Conservation (phyloP, 352 stramenopile species). For the Pythium sp. region DNA sequence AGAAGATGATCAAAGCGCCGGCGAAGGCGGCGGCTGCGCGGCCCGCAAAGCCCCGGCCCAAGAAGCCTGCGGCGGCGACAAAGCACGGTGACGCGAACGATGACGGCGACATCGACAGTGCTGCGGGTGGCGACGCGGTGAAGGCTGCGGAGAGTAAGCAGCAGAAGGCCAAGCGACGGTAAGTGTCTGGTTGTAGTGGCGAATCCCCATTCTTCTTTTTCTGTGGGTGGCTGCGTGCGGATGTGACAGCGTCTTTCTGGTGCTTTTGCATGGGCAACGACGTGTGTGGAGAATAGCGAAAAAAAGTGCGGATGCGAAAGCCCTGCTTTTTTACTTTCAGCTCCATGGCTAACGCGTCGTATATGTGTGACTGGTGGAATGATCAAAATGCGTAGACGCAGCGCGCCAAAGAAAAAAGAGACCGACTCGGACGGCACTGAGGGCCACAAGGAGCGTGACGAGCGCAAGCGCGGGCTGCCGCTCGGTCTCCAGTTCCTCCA, state of each 20-base stretch:
- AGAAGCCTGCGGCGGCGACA: constrained; percentile 9
- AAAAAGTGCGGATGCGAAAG: background rate
- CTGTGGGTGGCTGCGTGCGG: background rate
- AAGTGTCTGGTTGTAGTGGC: background rate
- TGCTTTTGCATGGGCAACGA: background rate
- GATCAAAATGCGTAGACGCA: constrained; percentile 27
- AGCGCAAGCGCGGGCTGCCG: constrained; percentile 19
- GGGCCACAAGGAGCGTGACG: constrained; percentile 12
- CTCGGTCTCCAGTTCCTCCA: constrained; percentile 33
- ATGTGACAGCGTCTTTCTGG: background rate
- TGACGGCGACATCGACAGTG: constrained; percentile 1
- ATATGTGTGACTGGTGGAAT: constrained; percentile 7
- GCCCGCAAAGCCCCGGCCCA: constrained; percentile 17
- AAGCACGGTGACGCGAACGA: constrained; percentile 16
- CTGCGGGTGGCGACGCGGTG: background rate
- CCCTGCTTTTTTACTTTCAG: background rate
- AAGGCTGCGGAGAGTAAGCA: constrained; percentile 21
- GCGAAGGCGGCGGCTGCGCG: background rate
- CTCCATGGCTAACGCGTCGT: background rate
- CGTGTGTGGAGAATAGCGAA: background rate
- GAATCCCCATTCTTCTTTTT: background rate
- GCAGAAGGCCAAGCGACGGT: constrained; percentile 47
- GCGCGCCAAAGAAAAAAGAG: constrained; percentile 52
- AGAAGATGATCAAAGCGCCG: constrained; percentile 18
- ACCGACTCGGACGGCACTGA: constrained; percentile 25